A percentile compares a stretch with the other conserved stretches of the same genome.
phyloP scores from a whole-genome alignment of 306 rosid genomes.

The Fagus sylvatica region DNA sequence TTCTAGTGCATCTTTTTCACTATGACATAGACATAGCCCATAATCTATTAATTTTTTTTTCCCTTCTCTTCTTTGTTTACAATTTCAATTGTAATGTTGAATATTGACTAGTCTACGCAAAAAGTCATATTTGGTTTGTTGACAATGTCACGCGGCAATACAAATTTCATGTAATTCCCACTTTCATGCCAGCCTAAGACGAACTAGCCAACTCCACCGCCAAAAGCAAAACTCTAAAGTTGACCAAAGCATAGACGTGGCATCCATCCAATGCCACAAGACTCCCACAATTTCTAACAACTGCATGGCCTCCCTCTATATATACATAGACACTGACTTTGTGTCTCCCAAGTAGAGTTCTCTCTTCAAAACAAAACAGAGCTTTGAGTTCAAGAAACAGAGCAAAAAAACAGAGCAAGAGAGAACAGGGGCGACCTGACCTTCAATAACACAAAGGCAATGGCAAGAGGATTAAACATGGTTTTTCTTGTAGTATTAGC shows the following conservation, averaged over 20 bases:
- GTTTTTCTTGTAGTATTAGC: constrained; percentile 28
- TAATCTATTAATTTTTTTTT: no score
- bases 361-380: background rate
- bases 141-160: constrained; percentile 27
- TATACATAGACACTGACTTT: no score
- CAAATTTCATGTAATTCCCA: constrained; percentile 27
- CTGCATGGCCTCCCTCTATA: no score
- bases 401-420: constrained; percentile 11
- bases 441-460: constrained; percentile 46
- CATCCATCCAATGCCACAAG: no score
- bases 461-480: constrained; percentile 42
- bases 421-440: constrained; percentile 53
- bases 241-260: no score
- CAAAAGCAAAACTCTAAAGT: background rate
- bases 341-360: no score
- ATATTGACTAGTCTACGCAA: background rate
- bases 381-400: no score
- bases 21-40: no score
- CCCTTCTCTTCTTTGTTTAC: background rate
- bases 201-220: background rate
- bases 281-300: no score
- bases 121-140: constrained; percentile 33
- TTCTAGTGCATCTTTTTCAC: no score
- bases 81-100: no score
- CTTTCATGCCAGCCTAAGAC: constrained; percentile 18